Conservation (phyloP, 371 early-diverging fungal genomes). For the Syncephalastrum racemosum region DNA sequence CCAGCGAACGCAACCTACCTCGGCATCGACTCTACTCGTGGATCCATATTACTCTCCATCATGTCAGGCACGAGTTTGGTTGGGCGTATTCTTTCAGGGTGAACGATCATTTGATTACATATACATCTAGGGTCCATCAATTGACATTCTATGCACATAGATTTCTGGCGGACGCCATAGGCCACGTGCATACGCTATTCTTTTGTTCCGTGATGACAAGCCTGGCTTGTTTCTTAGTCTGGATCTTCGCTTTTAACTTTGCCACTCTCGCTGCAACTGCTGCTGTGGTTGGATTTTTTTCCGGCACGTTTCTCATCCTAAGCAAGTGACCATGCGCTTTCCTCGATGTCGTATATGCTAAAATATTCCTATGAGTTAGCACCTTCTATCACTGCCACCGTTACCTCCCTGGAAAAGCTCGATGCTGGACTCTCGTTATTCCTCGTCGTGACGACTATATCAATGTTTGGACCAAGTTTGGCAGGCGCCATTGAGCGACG, state of each 20-base stretch:
- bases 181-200: too few relatives aligned
- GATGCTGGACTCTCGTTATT: slow-evolving; percentile 29
- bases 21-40: too few relatives aligned
- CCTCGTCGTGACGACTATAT: slow-evolving; percentile 18
- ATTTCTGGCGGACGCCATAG: too few relatives aligned
- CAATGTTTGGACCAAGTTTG: slow-evolving; percentile 36
- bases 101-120: too few relatives aligned
- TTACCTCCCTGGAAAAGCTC: slow-evolving; percentile 27
- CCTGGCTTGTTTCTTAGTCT: too few relatives aligned
- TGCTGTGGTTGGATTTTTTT: slow-evolving; percentile 34
- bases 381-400: slow-evolving; percentile 28
- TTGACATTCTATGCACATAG: too few relatives aligned
- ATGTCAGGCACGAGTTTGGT: too few relatives aligned
- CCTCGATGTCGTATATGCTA: background rate
- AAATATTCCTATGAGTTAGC: slow-evolving; percentile 7
- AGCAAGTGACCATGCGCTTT: slow-evolving; percentile 10
- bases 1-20: too few relatives aligned
- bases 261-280: slow-evolving; percentile 29
- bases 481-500: slow-evolving; percentile 21
- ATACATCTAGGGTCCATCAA: too few relatives aligned
- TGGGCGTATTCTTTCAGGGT: too few relatives aligned
- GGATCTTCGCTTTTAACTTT: slow-evolving; percentile 46
- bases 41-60: too few relatives aligned
- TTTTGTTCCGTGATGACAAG: too few relatives aligned
- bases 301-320: slow-evolving; percentile 35